Evolutionary conservation across 163 green algal species (phyloP).

Genomic region (Prototheca stagnorum): DNA sequence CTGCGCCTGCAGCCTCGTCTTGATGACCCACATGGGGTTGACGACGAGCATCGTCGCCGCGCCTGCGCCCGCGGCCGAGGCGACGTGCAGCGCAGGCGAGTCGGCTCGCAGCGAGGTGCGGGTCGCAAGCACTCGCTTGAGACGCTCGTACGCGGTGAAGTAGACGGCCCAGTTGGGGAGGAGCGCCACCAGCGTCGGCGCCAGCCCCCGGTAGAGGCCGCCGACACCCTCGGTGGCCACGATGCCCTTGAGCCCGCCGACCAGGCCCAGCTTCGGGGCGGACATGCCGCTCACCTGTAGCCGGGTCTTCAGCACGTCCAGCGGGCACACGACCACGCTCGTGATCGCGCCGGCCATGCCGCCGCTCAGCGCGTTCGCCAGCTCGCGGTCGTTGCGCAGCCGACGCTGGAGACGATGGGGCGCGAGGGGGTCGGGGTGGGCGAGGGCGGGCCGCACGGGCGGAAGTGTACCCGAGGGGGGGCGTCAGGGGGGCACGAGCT

Average conservation of each 20-base stretch:
- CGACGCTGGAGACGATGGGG: not conserved
- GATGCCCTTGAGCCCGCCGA: constrained; percentile 50
- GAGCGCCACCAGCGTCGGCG: constrained; percentile 73
- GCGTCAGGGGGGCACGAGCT: too few species aligned
- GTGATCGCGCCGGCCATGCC: constrained; percentile 63
- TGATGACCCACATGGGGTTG: constrained; percentile 94
- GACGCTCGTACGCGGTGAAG: constrained; percentile 83
- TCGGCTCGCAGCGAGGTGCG: constrained; percentile 4
- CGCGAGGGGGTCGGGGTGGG: too few species aligned
- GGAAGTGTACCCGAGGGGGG: too few species aligned
- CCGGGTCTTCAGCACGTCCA: constrained; percentile 84
- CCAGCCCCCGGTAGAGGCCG: constrained; percentile 71
- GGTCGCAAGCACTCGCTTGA: constrained; percentile 41
- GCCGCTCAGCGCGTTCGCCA: constrained; percentile 46
- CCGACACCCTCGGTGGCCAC: constrained; percentile 51
- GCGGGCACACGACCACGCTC: constrained; percentile 78
- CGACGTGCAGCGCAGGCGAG: constrained; percentile 47
- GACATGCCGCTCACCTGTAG: too few species aligned
- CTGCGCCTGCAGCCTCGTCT: constrained; percentile 82
- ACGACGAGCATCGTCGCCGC: constrained; percentile 73
- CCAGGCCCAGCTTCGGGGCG: constrained; percentile 10
- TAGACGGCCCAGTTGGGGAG: constrained; percentile 97
- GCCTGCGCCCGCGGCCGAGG: constrained; percentile 66
- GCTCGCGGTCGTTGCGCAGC: constrained; percentile 29
- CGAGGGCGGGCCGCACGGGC: too few species aligned